Conservation (phyloP, 2,329 filamentous ascomycete genomes). For the Aphanocladium album region DNA sequence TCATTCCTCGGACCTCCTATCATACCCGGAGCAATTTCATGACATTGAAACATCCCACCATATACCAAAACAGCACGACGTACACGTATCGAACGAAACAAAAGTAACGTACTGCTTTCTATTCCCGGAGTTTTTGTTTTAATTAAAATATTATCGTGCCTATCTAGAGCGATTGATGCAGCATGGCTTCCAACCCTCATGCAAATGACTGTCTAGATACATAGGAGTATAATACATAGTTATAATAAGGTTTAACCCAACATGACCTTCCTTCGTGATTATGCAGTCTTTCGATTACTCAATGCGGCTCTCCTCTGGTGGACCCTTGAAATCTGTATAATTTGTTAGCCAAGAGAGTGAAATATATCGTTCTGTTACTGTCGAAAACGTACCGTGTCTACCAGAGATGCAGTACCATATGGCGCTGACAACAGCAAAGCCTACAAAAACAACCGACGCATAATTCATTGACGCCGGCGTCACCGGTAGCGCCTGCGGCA, state of each 20-base stretch:
- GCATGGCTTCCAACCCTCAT: background rate
- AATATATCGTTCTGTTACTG: no score
- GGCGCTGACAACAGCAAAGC: constrained; percentile 41
- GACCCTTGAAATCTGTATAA: constrained; percentile 22
- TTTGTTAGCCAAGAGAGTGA: constrained; percentile 1
- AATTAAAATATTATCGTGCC: background rate
- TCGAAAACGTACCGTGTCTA: constrained; percentile 39
- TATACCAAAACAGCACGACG: background rate
- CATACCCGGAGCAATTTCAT: background rate
- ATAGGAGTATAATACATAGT: background rate
- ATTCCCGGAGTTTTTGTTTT: background rate
- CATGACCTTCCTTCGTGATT: no score
- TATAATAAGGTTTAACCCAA: background rate
- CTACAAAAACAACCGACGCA: constrained; percentile 52
- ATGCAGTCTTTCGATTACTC: background rate
- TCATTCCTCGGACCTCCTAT: background rate
- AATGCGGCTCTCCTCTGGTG: constrained; percentile 15
- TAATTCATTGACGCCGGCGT: constrained; percentile 49
- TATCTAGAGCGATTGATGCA: background rate
- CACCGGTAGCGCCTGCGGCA: constrained; percentile 45
- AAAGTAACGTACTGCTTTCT: background rate
- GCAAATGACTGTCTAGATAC: background rate
- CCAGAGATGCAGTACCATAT: constrained; percentile 48
- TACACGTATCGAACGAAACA: background rate
- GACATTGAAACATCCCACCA: background rate